A percentile compares a stretch with the other conserved stretches of the same genome.
Conservation (phyloP, 805 yeast genomes). For the Wickerhamomyces silvicola region DNA sequence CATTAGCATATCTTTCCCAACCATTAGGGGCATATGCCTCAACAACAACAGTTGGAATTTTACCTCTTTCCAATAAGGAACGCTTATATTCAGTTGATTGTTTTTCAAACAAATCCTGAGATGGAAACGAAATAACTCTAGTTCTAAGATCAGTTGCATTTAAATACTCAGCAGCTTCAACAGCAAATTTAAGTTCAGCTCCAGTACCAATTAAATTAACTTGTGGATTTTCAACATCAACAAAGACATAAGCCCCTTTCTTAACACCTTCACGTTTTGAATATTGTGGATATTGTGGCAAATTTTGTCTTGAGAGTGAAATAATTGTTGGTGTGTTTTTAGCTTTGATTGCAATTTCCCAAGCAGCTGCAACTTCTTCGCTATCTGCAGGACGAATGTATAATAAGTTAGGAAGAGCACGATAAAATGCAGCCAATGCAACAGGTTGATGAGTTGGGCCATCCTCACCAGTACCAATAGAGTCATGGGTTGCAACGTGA, state of each 20-base stretch:
- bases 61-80: constrained; percentile 20
- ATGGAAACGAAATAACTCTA: constrained; percentile 27
- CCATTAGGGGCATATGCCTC: constrained; percentile 31
- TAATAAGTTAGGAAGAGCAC: constrained; percentile 43
- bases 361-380: constrained; percentile 46
- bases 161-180: constrained; percentile 23
- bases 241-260: constrained; percentile 25
- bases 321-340: constrained; percentile 16
- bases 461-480: constrained; percentile 53
- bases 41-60: constrained; percentile 25
- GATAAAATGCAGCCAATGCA: constrained; percentile 43
- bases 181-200: constrained; percentile 24
- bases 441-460: constrained; percentile 57
- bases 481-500: constrained; percentile 52
- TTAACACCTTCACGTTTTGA: constrained; percentile 17
- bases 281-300: constrained; percentile 21
- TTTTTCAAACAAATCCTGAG: constrained; percentile 25
- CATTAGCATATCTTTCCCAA: constrained; percentile 32
- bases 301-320: constrained; percentile 25
- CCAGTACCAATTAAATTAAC: constrained; percentile 25
- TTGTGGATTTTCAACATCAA: constrained; percentile 17
- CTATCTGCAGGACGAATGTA: constrained; percentile 52
- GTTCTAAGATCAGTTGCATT: constrained; percentile 20
- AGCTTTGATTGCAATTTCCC: constrained; percentile 23
- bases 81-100: constrained; percentile 24